phyloP scores from a whole-genome alignment of 2,329 filamentous ascomycete species.

The Xylaria sp. region DNA sequence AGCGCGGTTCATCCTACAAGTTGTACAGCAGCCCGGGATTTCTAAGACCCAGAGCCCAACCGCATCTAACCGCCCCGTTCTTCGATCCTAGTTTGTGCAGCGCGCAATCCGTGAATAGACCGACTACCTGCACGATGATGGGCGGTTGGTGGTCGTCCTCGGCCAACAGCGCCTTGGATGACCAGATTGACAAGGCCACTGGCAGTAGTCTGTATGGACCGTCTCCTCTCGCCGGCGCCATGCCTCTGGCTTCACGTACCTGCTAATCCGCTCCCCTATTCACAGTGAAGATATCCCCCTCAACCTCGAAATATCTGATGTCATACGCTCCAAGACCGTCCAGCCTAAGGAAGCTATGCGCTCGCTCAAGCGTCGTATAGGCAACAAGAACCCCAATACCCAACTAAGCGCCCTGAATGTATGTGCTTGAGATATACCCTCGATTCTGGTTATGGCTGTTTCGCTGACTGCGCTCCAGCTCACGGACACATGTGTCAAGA shows the following conservation, averaged over 20 bases:
- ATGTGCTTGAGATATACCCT: slow-evolving; percentile 38
- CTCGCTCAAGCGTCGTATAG: slow-evolving; percentile 91
- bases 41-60: background rate
- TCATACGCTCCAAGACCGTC: slow-evolving; percentile 96
- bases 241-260: slow-evolving; percentile 2
- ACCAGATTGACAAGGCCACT: slow-evolving; percentile 96
- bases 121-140: slow-evolving; percentile 56
- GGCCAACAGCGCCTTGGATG: slow-evolving; percentile 89
- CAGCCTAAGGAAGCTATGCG: slow-evolving; percentile 98
- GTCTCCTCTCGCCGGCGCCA: background rate
- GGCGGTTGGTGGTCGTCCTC: slow-evolving; percentile 99
- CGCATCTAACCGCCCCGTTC: background rate
- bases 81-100: slow-evolving; percentile 2
- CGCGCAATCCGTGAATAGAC: slow-evolving; percentile 16
- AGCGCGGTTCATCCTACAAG: background rate
- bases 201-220: slow-evolving; percentile 86
- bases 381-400: slow-evolving; percentile 96
- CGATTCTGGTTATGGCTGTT: slow-evolving; percentile 36
- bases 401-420: slow-evolving; percentile 95
- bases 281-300: slow-evolving; percentile 91
- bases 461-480: slow-evolving; percentile 62
- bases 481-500: slow-evolving; percentile 98
- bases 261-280: slow-evolving; percentile 12
- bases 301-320: slow-evolving; percentile 97
- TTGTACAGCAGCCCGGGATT: background rate